These are phyloP conservation scores for Calonectria leucothoes DNA, from an alignment of 2,329 filamentous ascomycete genomes.

Conservation along the genomic window DNA sequence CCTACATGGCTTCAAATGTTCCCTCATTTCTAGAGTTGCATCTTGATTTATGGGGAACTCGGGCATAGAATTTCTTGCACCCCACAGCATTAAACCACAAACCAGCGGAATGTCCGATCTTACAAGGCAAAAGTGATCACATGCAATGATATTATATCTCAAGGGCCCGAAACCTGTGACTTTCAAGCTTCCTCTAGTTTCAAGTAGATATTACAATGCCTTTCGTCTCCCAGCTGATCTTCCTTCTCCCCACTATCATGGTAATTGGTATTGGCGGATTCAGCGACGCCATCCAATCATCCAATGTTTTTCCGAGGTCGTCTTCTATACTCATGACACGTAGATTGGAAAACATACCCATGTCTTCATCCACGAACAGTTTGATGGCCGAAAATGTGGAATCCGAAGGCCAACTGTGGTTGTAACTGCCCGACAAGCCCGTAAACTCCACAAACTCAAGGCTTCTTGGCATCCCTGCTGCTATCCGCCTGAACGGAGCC, in stretches of 20 bases:
- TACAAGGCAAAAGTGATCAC: not conserved
- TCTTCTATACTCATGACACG: not conserved
- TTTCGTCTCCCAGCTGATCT: not conserved
- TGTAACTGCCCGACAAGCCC: not conserved
- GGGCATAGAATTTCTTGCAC: not conserved
- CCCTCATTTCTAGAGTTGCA: not conserved
- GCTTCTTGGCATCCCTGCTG: not conserved
- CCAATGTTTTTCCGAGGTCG: not conserved
- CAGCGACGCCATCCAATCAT: not conserved
- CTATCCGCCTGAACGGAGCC: not conserved
- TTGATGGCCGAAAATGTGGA: not conserved
- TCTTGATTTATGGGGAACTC: not conserved
- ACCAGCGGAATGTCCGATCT: not conserved
- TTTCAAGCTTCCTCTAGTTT: not conserved
- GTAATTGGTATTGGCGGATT: not conserved
- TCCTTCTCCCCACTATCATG: not conserved
- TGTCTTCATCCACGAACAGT: not conserved
- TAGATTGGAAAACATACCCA: not conserved
- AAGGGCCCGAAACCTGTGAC: not conserved
- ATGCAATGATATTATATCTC: not conserved
- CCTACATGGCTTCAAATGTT: slow-evolving; percentile 11
- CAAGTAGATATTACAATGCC: not conserved
- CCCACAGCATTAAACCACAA: not conserved
- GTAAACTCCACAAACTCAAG: not conserved
- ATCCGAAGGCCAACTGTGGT: not conserved